Evolutionary conservation across 257 asterid species (phyloP).

Genomic region (Echites panduratus): DNA sequence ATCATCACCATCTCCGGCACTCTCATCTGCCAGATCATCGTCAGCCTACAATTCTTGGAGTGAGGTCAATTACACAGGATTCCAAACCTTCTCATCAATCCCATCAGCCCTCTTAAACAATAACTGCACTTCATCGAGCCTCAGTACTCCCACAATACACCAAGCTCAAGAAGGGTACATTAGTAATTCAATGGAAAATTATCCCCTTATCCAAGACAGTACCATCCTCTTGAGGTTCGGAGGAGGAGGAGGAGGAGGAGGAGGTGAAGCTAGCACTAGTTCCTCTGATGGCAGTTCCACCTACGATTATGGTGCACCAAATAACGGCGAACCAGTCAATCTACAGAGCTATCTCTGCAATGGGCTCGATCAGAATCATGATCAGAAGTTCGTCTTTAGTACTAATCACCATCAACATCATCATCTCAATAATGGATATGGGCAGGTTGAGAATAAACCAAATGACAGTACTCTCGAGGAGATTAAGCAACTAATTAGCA

Average conservation of each 20-base stretch:
- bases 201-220: constrained; percentile 16
- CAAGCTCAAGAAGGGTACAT: constrained; percentile 16
- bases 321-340: constrained; percentile 15
- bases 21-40: constrained; percentile 10
- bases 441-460: constrained; percentile 32
- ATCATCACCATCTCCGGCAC: constrained; percentile 11
- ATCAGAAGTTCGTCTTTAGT: constrained; percentile 20
- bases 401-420: no score
- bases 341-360: constrained; percentile 26
- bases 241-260: no score
- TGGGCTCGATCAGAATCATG: constrained; percentile 22
- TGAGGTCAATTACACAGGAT: no score
- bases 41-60: no score
- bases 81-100: constrained; percentile 5
- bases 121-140: background rate
- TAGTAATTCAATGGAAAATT: constrained; percentile 18
- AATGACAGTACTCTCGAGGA: constrained; percentile 66
- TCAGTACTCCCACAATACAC: constrained; percentile 3
- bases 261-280: constrained; percentile 36
- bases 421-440: background rate
- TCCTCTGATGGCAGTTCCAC: constrained; percentile 43
- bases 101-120: constrained; percentile 12
- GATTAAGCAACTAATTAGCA: constrained; percentile 63
- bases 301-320: constrained; percentile 23
- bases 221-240: constrained; percentile 24